Evolutionary conservation across 2,329 filamentous ascomycete species (phyloP).

Genomic region (Stagonosporopsis tanaceti): DNA sequence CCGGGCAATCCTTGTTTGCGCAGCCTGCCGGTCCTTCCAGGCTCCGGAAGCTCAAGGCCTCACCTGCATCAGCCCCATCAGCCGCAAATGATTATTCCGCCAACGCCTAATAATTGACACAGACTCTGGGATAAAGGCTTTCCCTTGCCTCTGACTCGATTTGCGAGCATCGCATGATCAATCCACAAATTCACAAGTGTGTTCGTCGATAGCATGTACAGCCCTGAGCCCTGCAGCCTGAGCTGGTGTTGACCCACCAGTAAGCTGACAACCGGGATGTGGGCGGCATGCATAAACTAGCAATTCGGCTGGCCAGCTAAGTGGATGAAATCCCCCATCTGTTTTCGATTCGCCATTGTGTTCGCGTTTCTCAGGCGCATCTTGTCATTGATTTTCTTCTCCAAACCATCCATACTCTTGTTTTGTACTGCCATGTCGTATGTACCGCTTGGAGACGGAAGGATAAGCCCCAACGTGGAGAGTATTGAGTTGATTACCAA

Average conservation of each 20-base stretch:
- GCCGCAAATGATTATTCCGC: background rate
- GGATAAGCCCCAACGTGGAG: background rate
- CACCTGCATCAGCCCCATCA: background rate
- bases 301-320: background rate
- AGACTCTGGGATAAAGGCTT: background rate
- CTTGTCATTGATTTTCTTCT: background rate
- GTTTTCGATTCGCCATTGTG: background rate
- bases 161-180: background rate
- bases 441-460: background rate
- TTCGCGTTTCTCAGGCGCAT: background rate
- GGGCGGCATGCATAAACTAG: background rate
- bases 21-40: background rate
- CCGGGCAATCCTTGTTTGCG: too few relatives aligned
- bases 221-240: background rate
- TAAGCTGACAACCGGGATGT: background rate
- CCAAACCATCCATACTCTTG: too few relatives aligned
- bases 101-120: background rate
- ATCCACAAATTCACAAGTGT: too few relatives aligned
- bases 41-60: background rate
- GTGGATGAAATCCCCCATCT: background rate
- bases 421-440: constrained; percentile 7
- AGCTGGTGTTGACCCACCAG: background rate
- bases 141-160: background rate
- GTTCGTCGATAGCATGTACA: too few relatives aligned
- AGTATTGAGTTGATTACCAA: constrained; percentile 8